Evolutionary conservation across 345 rosid species (phyloP).

Genomic region (Rhizophora mangle): DNA sequence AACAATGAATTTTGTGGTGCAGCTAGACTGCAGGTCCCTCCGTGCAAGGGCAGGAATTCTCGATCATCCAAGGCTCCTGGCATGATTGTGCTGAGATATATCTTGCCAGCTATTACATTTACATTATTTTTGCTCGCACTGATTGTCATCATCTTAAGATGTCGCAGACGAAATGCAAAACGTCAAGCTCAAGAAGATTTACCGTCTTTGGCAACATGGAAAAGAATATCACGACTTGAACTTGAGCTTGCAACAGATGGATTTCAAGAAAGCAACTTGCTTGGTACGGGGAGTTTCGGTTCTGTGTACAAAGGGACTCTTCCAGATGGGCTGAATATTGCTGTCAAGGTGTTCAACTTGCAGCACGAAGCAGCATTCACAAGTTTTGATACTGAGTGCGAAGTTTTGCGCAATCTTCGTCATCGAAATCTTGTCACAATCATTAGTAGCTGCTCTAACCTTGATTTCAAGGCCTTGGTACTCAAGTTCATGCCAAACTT

Average conservation of each 20-base stretch:
- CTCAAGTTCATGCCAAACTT: constrained; percentile 8
- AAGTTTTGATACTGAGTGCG: neutral
- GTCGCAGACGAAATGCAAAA: too few relatives aligned
- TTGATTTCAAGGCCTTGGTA: constrained; percentile 9
- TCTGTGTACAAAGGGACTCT: constrained; percentile 8
- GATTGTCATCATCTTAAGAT: neutral
- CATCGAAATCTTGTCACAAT: constrained; percentile 14
- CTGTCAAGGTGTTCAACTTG: constrained; percentile 14
- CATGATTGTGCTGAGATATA: neutral
- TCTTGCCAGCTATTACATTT: constrained; percentile 8
- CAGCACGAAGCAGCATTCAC: neutral
- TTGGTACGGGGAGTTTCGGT: constrained; percentile 28
- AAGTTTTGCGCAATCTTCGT: constrained; percentile 7
- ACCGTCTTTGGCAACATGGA: neutral
- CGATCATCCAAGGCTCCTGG: neutral
- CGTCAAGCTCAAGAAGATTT: neutral
- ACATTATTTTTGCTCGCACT: neutral
- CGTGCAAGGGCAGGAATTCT: neutral
- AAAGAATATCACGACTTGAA: constrained; percentile 16
- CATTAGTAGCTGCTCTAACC: constrained; percentile 4
- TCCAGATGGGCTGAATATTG: constrained; percentile 5
- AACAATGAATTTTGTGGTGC: constrained; percentile 29
- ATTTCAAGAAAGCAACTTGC: constrained; percentile 19
- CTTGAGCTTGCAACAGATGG: constrained; percentile 20
- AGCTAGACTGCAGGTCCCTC: constrained; percentile 9